phyloP scores from a whole-genome alignment of 805 yeast genomes.

The Teunomyces pallodes region DNA sequence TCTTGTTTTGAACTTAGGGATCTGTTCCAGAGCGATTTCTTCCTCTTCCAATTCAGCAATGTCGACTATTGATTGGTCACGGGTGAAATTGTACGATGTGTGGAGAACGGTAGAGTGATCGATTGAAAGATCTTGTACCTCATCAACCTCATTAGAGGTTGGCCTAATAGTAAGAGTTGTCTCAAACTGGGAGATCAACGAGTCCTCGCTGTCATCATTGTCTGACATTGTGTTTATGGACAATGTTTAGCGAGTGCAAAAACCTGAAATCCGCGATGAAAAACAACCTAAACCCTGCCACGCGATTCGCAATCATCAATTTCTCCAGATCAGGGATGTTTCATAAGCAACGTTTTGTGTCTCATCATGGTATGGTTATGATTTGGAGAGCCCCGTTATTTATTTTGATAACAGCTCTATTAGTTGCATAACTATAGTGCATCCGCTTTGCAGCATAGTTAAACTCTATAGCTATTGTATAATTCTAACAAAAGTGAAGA shows the following conservation, averaged over 20 bases:
- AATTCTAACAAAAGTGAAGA: background rate
- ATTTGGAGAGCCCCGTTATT: no score
- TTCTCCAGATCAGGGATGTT: background rate
- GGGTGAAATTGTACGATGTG: constrained; percentile 24
- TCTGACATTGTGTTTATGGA: background rate
- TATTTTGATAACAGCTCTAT: background rate
- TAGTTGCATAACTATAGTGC: background rate
- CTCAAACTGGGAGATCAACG: constrained; percentile 42
- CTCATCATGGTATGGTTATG: background rate
- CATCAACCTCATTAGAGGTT: constrained; percentile 32
- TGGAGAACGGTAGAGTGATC: constrained; percentile 32
- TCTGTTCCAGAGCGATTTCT: constrained; percentile 33
- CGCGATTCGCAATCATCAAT: background rate
- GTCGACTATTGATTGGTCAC: constrained; percentile 33
- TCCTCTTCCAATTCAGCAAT: constrained; percentile 35
- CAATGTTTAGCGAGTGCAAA: background rate
- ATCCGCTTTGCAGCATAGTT: background rate
- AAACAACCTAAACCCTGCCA: background rate
- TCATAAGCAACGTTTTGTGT: background rate
- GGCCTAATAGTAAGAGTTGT: constrained; percentile 43
- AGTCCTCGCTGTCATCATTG: constrained; percentile 32
- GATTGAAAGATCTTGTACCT: constrained; percentile 36
- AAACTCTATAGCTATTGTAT: background rate
- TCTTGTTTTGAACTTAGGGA: constrained; percentile 35
- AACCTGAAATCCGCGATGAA: constrained; percentile 1